Evolutionary conservation across 352 stramenopile species (phyloP).

Genomic region (Phytophthora uliginosa): DNA sequence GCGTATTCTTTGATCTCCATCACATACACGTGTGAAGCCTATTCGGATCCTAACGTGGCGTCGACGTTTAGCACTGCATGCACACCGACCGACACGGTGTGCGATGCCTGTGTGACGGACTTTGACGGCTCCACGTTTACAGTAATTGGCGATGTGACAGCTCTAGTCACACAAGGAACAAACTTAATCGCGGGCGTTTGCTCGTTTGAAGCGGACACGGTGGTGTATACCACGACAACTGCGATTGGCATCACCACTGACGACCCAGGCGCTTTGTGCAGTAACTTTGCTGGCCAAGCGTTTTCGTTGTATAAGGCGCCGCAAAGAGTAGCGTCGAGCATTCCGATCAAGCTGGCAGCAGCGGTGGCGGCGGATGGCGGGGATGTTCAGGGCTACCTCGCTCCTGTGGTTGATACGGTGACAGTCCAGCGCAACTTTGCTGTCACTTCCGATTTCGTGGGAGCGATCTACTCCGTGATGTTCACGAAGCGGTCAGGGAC

Average conservation of each 20-base stretch:
- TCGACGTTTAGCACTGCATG: constrained; percentile 71
- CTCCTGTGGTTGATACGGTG: constrained; percentile 64
- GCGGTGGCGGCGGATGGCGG: constrained; percentile 49
- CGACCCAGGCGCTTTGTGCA: constrained; percentile 68
- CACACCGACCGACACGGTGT: constrained; percentile 44
- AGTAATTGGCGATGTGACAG: constrained; percentile 30
- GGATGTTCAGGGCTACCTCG: constrained; percentile 57
- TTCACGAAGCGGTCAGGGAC: constrained; percentile 72
- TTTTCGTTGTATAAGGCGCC: constrained; percentile 71
- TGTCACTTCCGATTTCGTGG: constrained; percentile 63
- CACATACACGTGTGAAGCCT: constrained; percentile 84
- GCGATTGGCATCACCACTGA: constrained; percentile 44
- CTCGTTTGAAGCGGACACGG: constrained; percentile 55
- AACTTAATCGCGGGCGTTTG: constrained; percentile 67
- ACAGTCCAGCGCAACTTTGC: constrained; percentile 43
- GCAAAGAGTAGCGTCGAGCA: constrained; percentile 36
- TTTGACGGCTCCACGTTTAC: constrained; percentile 75
- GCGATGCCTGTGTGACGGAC: constrained; percentile 66
- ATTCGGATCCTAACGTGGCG: constrained; percentile 79
- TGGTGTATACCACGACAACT: constrained; percentile 26
- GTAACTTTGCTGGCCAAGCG: constrained; percentile 44
- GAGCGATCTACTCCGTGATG: constrained; percentile 69
- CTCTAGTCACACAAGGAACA: constrained; percentile 10
- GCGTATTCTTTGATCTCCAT: constrained; percentile 48
- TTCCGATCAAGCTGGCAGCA: constrained; percentile 54